A percentile compares a stretch with the other conserved stretches of the same genome.
Conservation (phyloP, 139 green algal genomes). For the Closterium sp. region DNA sequence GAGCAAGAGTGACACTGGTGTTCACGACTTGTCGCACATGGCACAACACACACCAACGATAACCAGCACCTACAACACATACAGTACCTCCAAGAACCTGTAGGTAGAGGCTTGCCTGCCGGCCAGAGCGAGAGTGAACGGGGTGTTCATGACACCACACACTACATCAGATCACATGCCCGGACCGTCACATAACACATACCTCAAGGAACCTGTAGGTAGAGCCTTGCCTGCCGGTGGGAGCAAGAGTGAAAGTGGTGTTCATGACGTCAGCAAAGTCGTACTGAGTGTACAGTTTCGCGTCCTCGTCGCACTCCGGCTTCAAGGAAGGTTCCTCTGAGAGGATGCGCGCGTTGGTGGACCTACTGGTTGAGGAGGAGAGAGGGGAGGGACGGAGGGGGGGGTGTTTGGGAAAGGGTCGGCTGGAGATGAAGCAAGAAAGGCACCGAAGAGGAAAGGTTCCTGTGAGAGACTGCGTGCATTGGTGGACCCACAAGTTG, state of each 20-base stretch:
- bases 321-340: neutral
- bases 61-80: neutral
- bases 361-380: neutral
- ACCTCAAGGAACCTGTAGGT: neutral
- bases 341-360: constrained; percentile 7
- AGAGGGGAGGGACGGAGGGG: neutral
- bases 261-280: neutral
- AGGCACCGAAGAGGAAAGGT: too few relatives aligned
- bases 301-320: neutral
- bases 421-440: too few relatives aligned
- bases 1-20: neutral
- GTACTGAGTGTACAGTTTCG: neutral
- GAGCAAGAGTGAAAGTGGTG: neutral
- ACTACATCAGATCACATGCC: too few relatives aligned
- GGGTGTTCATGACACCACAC: too few relatives aligned
- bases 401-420: neutral
- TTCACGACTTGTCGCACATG: neutral
- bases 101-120: neutral
- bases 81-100: neutral
- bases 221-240: neutral
- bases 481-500: too few relatives aligned
- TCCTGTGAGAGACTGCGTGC: too few relatives aligned
- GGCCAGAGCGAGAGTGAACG: too few relatives aligned
- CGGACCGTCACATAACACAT: too few relatives aligned
- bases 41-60: neutral